Conservation (phyloP, 805 yeast species). For the Pichia heedii region DNA sequence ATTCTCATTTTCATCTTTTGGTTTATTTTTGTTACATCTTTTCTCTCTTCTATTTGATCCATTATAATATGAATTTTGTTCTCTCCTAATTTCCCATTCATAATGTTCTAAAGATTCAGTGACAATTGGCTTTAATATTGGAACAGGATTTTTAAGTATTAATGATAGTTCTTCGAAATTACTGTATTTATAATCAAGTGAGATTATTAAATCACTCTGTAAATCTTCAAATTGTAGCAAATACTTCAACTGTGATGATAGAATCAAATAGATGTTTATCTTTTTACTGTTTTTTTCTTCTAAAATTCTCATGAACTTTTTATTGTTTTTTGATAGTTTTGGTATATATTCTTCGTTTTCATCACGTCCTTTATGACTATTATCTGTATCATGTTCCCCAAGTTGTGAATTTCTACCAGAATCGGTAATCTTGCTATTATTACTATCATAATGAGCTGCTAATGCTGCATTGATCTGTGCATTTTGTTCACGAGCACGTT, state of each 20-base stretch:
- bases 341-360: constrained; percentile 25
- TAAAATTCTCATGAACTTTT: constrained; percentile 13
- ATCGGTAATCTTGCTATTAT: too few relatives aligned
- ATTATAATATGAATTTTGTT: background rate
- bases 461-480: constrained; percentile 1
- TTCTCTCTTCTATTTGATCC: background rate
- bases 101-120: constrained; percentile 38
- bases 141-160: constrained; percentile 21
- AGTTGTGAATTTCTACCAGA: too few relatives aligned
- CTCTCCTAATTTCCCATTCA: constrained; percentile 14
- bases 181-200: constrained; percentile 35
- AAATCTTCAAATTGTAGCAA: constrained; percentile 26
- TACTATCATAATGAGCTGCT: too few relatives aligned
- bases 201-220: constrained; percentile 35
- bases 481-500: constrained; percentile 3
- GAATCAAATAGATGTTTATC: constrained; percentile 32
- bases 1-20: background rate
- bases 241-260: constrained; percentile 36
- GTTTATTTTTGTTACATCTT: background rate
- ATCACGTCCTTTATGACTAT: constrained; percentile 3
- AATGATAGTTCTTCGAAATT: constrained; percentile 9
- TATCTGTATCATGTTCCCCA: too few relatives aligned
- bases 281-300: constrained; percentile 15
- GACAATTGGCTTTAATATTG: constrained; percentile 38
- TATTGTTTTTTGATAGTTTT: constrained; percentile 25